Evolutionary conservation across 1,284 basidiomycete genomes (phyloP), one percentile per base, ranked within the genome.

Genomic region (Peniophora sp.): DNA sequence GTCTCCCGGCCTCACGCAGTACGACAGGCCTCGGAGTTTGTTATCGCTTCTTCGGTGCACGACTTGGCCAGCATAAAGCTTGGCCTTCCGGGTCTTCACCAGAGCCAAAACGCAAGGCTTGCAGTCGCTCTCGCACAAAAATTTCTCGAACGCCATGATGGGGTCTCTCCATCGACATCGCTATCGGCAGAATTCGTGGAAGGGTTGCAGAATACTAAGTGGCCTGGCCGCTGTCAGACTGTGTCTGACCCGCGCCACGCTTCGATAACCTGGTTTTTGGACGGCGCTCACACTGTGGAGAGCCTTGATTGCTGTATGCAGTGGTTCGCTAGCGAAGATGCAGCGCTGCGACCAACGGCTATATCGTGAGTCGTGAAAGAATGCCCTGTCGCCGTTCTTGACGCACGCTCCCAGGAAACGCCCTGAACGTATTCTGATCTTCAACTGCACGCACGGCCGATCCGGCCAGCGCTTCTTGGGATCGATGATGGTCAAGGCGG

Each of bases 151-250:
- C 66, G 70, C n/a, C 64, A 67, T 41, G 62, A 62, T 24, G 54
- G 61, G 10, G 52, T 63, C 1, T 54, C 65, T 10, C 55, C 63
- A 9, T 58, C 67, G 14, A 56, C 58, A 12, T 52, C 54, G 9
- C 68, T 95, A 9, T 70, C 85, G 0, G 59, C 68, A 8, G 59
- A 72, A 3, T 85, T 91, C 57, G 61, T 79, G 24, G 60, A 71
- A 23, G 93, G 85, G 1, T 69, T 99, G 17, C 68, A 80, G 55
- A 70, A 76, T 14, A 80, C 94, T 0, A 80, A 75, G 53, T 99
- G 96, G 96, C 96, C 97, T 2, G 97, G 97, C n/a, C 81, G 97
- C 41, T 99, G 97, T 65, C 97, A 99, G 68, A 80, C 78, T 1
- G 82, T 97, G 6, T 54, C 58, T 2, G 87, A 92, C 57, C 82